These are phyloP conservation scores for Erysimum cheiri DNA, from an alignment of 441 rosid genomes.

Conservation along the genomic window DNA sequence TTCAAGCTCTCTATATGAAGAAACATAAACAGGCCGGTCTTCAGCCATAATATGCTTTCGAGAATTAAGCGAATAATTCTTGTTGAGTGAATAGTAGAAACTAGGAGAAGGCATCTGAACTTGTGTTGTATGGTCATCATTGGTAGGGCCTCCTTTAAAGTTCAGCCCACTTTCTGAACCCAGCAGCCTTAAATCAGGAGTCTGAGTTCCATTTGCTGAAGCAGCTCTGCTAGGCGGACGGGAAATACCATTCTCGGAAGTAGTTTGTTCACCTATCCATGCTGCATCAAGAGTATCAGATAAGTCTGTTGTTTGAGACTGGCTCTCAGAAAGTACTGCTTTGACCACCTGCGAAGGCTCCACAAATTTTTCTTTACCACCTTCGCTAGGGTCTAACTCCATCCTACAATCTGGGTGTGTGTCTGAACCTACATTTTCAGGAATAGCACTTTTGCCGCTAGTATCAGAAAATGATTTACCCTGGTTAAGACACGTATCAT, in stretches of 20 bases:
- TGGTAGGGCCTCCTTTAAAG: slow-evolving; percentile 43
- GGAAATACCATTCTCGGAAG: slow-evolving; percentile 36
- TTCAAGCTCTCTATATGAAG: slow-evolving; percentile 58
- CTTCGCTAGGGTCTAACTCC: slow-evolving; percentile 49
- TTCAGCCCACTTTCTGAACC: slow-evolving; percentile 42
- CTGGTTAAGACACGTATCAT: slow-evolving; percentile 30
- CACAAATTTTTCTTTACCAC: slow-evolving; percentile 47
- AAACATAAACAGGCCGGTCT: slow-evolving; percentile 54
- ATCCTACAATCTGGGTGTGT: slow-evolving; percentile 45
- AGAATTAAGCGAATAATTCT: slow-evolving; percentile 48
- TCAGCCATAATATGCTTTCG: slow-evolving; percentile 58
- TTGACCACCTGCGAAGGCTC: slow-evolving; percentile 57
- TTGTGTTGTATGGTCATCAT: slow-evolving; percentile 47
- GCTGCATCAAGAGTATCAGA: slow-evolving; percentile 80
- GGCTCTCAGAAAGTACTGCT: slow-evolving; percentile 62
- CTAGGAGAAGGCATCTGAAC: slow-evolving; percentile 57
- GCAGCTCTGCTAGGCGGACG: slow-evolving; percentile 39
- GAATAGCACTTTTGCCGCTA: slow-evolving; percentile 42
- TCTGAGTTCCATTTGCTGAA: slow-evolving; percentile 48
- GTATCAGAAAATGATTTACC: slow-evolving; percentile 33
- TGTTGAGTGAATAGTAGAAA: slow-evolving; percentile 53
- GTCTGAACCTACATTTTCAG: slow-evolving; percentile 44
- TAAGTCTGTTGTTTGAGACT: slow-evolving; percentile 57
- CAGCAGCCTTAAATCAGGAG: slow-evolving; percentile 42
- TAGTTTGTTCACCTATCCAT: slow-evolving; percentile 69